Conservation (phyloP, 768 basidiomycete species). For the Boletus huronensis region DNA sequence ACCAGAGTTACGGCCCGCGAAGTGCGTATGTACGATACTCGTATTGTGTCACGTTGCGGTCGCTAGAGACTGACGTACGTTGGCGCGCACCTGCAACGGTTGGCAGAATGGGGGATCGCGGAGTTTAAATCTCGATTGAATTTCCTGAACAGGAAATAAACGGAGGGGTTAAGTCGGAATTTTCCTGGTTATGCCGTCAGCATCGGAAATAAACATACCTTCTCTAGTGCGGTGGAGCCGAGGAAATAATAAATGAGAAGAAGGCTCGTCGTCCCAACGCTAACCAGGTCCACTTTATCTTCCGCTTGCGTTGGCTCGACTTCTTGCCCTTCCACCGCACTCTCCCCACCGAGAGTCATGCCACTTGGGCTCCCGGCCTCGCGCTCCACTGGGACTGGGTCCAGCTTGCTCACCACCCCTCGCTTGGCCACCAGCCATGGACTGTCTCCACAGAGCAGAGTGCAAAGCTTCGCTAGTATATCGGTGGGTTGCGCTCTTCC, state of each 20-base stretch:
- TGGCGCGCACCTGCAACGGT: conserved; percentile 10
- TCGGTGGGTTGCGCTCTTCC: conserved; percentile 14
- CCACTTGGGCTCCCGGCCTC: background rate
- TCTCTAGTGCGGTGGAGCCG: conserved; percentile 1
- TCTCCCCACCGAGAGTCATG: conserved; percentile 16
- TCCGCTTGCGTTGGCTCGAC: background rate
- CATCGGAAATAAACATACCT: conserved; percentile 4
- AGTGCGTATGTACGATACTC: background rate
- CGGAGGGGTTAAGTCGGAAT: no score
- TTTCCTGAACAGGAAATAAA: background rate
- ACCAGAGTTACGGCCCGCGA: background rate
- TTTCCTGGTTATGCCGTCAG: background rate
- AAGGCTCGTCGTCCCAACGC: background rate
- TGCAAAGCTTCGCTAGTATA: conserved; percentile 25
- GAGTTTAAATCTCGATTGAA: background rate
- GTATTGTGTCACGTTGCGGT: background rate
- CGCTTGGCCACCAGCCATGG: background rate
- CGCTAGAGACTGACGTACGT: background rate
- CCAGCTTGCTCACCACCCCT: conserved; percentile 10
- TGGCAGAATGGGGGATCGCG: background rate
- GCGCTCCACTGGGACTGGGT: conserved; percentile 11
- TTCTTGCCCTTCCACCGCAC: background rate
- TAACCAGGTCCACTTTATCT: background rate
- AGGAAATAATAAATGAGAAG: background rate
- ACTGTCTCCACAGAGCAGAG: conserved; percentile 21